Evolutionary conservation across 225 moss, liverwort and hornwort genomes (phyloP).

Genomic region (Pleurozium schreberi): DNA sequence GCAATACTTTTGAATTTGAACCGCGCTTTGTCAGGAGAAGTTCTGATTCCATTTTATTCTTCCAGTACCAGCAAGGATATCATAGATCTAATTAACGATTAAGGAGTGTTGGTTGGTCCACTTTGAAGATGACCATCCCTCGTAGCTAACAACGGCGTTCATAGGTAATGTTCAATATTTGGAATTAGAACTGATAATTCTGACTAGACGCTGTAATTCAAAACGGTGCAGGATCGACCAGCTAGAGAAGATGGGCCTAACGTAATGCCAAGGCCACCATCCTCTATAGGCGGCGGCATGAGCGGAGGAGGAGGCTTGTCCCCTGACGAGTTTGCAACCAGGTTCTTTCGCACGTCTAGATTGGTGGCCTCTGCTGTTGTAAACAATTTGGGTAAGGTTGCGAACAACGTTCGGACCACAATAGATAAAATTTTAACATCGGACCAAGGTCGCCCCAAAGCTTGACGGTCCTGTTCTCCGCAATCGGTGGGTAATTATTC

Average conservation of each 20-base stretch:
- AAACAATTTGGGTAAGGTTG: slow-evolving; percentile 39
- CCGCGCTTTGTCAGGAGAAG: background rate
- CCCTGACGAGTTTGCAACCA: slow-evolving; percentile 50
- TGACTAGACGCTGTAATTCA: background rate
- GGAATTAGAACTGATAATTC: background rate
- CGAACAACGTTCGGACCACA: slow-evolving; percentile 39
- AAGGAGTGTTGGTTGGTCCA: background rate
- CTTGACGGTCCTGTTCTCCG: slow-evolving; percentile 10
- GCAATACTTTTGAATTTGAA: background rate
- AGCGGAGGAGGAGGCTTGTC: slow-evolving; percentile 36
- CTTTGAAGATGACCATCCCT: background rate
- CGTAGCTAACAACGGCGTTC: background rate
- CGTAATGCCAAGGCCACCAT: slow-evolving; percentile 41
- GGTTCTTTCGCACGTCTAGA: slow-evolving; percentile 44
- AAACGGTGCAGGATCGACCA: slow-evolving; percentile 24
- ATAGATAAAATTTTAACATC: slow-evolving; percentile 46
- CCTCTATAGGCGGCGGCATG: slow-evolving; percentile 25
- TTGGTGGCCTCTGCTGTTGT: slow-evolving; percentile 41
- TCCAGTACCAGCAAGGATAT: background rate
- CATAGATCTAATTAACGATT: background rate
- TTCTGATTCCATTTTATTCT: background rate
- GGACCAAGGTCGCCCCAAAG: slow-evolving; percentile 44
- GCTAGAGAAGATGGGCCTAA: slow-evolving; percentile 28
- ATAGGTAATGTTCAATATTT: background rate
- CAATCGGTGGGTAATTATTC: background rate